Evolutionary conservation across 306 rosid genomes (phyloP).

Genomic region (Sechiopsis laciniata): DNA sequence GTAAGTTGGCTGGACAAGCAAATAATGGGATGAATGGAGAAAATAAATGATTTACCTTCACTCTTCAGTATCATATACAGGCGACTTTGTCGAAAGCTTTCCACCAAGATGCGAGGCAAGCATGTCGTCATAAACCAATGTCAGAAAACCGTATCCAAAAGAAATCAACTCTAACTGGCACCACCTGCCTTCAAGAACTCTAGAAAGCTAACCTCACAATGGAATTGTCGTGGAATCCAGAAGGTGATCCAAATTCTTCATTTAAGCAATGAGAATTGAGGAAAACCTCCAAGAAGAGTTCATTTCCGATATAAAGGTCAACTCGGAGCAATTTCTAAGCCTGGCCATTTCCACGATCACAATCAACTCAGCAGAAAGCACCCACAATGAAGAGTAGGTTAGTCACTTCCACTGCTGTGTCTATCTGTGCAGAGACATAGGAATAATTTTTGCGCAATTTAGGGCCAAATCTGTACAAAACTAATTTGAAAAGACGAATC

Average conservation of each 20-base stretch:
- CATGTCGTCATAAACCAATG: slow-evolving; percentile 22
- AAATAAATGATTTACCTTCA: slow-evolving; percentile 44
- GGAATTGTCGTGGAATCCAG: slow-evolving; percentile 38
- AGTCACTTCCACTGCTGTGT: slow-evolving; percentile 81
- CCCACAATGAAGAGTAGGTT: slow-evolving; percentile 46
- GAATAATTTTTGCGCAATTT: slow-evolving; percentile 18
- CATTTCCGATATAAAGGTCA: slow-evolving; percentile 13
- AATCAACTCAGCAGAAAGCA: slow-evolving; percentile 40
- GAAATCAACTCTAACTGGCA: slow-evolving; percentile 28
- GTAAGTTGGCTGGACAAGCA: slow-evolving; percentile 40
- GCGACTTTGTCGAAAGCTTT: slow-evolving; percentile 32
- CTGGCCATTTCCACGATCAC: slow-evolving; percentile 34
- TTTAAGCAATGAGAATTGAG: slow-evolving; percentile 38
- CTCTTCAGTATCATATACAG: slow-evolving; percentile 31
- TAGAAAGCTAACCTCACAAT: slow-evolving; percentile 29
- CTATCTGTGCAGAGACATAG: slow-evolving; percentile 53
- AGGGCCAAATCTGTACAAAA: neutral
- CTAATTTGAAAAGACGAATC: neutral
- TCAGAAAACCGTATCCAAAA: slow-evolving; percentile 29
- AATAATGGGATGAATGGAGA: slow-evolving; percentile 39
- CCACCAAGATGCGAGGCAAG: slow-evolving; percentile 26
- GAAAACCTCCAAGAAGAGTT: slow-evolving; percentile 32
- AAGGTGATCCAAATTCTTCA: slow-evolving; percentile 38
- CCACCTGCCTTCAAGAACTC: slow-evolving; percentile 30
- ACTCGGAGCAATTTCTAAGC: slow-evolving; percentile 29